Base-by-base conservation (phyloP, 1,139 yeast species). In the Eremothecium coryli region DNA sequence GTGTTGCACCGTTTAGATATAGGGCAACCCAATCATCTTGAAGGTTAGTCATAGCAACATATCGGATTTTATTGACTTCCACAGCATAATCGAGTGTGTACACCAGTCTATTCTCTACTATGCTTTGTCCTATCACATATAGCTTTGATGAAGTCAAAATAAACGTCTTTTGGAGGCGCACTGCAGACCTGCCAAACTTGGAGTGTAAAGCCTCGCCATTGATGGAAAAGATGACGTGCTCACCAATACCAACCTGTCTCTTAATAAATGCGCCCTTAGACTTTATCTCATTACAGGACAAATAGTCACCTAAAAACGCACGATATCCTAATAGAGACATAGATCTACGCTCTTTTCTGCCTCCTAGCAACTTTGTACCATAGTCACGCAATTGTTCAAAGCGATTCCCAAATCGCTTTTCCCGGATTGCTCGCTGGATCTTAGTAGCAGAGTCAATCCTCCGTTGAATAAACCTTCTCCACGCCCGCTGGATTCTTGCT, bases 1-100 rank as follows among this genome's bases (percentile, higher is more conserved):
- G 65, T 1, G 71, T 56, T 2, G 72, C 62, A 2, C 73, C 77
- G 50, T 46, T 58, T 38, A 82, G 62, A 18, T 79, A 76, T 26
- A 90, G 58, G 1, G 94, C 93, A 25, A 88, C 58, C 99, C 99
- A 93, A 50, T 88, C 93, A 59, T 93, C 99, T 46, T 90, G 93
- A 39, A 75, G 65, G 29, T 68, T 73, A 0, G 96, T 81, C 48
- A 90, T 56, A 3, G 77, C 79, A 18, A 85, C 73, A 43, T 73
- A 72, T 27, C 66, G 68, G 38, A 93, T 79, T 6, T 72, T 64
- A 9, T 68, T 60, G 3, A 84, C 64, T 10, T 85, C 73, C 31
- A 85, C 65, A 2, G 73, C 58, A 40, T 71, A 68, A 49, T 93
- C 98, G 35, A 71, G 68, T 15, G 67, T 68, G 45, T 82, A 74